These are phyloP conservation scores for Phytopythium sindhum DNA, from an alignment of 352 stramenopile species.

Conservation along the genomic window DNA sequence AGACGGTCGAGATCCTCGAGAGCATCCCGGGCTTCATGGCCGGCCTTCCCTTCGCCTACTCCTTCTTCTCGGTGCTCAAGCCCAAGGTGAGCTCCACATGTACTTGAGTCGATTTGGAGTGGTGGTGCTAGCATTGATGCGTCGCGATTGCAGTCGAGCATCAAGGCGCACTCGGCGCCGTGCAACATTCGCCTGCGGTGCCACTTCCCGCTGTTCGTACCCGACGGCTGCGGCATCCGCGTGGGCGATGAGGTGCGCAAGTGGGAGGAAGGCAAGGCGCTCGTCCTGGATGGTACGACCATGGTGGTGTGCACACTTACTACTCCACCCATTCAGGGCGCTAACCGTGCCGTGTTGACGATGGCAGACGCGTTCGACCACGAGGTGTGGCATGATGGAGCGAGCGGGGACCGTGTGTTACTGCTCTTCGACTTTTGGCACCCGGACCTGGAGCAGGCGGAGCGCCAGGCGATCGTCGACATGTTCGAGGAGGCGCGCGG, in stretches of 20 bases:
- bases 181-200: slow-evolving; percentile 95
- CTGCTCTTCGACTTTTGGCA: slow-evolving; percentile 87
- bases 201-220: slow-evolving; percentile 93
- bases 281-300: slow-evolving; percentile 75
- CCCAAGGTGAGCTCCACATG: slow-evolving; percentile 51
- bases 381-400: slow-evolving; percentile 73
- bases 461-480: slow-evolving; percentile 51
- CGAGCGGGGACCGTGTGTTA: slow-evolving; percentile 68
- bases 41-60: slow-evolving; percentile 92
- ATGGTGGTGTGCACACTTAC: not conserved
- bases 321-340: not conserved
- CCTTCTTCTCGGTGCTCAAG: slow-evolving; percentile 95
- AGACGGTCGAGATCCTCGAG: slow-evolving; percentile 70
- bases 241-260: slow-evolving; percentile 85
- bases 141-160: slow-evolving; percentile 49
- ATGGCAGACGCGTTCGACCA: slow-evolving; percentile 73
- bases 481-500: slow-evolving; percentile 76
- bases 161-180: slow-evolving; percentile 91
- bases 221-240: slow-evolving; percentile 86
- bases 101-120: not conserved
- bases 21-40: slow-evolving; percentile 83
- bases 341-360: not conserved
- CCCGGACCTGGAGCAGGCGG: slow-evolving; percentile 52
- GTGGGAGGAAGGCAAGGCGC: slow-evolving; percentile 76
- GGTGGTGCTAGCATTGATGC: not conserved